Evolutionary conservation across 129 eudicot species (phyloP).

Genomic region (Gnaphalium uliginosum): DNA sequence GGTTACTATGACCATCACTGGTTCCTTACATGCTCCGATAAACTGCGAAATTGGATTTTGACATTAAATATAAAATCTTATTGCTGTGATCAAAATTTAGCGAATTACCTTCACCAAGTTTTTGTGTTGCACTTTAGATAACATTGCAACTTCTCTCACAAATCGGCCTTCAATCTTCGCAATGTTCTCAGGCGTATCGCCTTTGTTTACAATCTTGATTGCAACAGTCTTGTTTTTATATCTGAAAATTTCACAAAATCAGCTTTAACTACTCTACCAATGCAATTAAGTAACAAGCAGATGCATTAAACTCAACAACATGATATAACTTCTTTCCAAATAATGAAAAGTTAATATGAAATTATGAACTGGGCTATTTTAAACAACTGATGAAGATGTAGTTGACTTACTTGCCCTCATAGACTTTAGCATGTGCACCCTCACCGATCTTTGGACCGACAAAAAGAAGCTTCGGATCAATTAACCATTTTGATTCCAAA

Average conservation of each 20-base stretch:
- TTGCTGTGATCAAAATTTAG: constrained; percentile 9
- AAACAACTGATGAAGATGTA: background rate
- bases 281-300: constrained; percentile 4
- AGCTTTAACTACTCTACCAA: constrained; percentile 13
- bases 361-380: background rate
- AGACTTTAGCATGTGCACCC: constrained; percentile 98
- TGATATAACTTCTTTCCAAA: background rate
- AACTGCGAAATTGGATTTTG: constrained; percentile 41
- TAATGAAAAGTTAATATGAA: background rate
- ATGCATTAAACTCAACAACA: constrained; percentile 21
- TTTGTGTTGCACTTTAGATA: constrained; percentile 87
- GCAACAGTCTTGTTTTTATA: constrained; percentile 92
- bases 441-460: constrained; percentile 98
- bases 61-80: background rate
- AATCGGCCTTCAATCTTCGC: constrained; percentile 72
- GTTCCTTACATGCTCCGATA: constrained; percentile 91
- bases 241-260: constrained; percentile 39
- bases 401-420: constrained; percentile 94
- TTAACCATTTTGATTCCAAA: constrained; percentile 90
- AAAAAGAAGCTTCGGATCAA: constrained; percentile 90
- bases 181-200: constrained; percentile 85
- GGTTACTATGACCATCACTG: constrained; percentile 84
- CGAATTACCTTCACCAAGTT: constrained; percentile 78
- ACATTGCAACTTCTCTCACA: constrained; percentile 89
- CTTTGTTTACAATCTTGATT: constrained; percentile 70